Base-by-base conservation (phyloP, 2,329 filamentous ascomycete genomes). In the Acrocalymma vagum region DNA sequence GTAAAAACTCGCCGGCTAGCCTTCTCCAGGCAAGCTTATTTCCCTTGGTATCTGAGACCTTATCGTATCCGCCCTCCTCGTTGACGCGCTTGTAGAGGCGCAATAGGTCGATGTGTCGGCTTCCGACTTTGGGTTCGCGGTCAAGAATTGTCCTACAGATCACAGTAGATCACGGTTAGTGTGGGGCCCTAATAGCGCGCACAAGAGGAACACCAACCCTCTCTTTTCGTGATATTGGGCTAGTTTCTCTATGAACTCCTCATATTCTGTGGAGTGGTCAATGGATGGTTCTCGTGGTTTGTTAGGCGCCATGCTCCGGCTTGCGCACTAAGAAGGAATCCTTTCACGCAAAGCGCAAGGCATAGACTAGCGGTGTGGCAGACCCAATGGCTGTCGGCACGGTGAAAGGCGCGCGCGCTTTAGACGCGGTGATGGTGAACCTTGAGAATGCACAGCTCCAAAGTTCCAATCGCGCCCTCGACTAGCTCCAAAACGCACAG, bases 1-100 rank as follows among this genome's bases (percentile, higher is more conserved):
- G 82, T 33, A 88, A 83, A 42, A 95, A 86, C 57, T 91, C 85
- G 37, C 85, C 79, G 9, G 87, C 88, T 58, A 95, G 80, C 57
- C 84, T 84, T 51, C 90, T 83, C 91, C 91, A 96, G 35, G 88
- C 87, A 51, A 95, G 80, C 75, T 93, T 94, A 67, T 93, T 72
- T 83, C 86, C 48, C 82, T 91, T 66, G 18, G 73, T 78, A 51
- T 79, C 75, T 15, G 75, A 78, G 33, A 93, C 83, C 65, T 86
- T 86, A 71, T 95, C 91, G 67, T 96, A 96, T 43, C 91, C 91
- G 37, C 91, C 91, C 58, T 85, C 84, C 15, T 81, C 81, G 38
- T 88, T 80, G 13, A 95, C 87, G 54, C 85, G 80, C 49, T 87
- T 86, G 77, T 90, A 95, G 20, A 95, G 80, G 60, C 87, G 86